Percentiles rank a stretch among this genome's conserved stretches.
These are phyloP conservation scores for Ustilago shanxiensis DNA, from an alignment of 1,284 basidiomycete genomes.

Conservation along the genomic window DNA sequence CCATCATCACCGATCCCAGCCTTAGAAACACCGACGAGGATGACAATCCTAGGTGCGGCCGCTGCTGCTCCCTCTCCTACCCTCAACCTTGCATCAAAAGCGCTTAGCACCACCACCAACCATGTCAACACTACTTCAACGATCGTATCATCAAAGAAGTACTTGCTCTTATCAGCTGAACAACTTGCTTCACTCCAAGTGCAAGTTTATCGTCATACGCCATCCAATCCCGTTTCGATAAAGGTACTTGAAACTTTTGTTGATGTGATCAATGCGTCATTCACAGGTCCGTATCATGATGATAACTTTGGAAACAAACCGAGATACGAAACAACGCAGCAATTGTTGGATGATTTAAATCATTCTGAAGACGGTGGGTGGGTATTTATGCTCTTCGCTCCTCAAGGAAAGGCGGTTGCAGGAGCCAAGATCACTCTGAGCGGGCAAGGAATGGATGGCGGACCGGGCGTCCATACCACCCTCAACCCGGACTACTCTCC, in stretches of 20 bases:
- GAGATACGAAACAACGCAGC: neutral
- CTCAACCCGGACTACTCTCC: constrained; percentile 7
- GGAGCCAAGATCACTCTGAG: constrained; percentile 31
- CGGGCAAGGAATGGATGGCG: constrained; percentile 34
- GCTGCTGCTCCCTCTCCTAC: constrained; percentile 1
- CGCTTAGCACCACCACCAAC: neutral
- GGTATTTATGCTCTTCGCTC: constrained; percentile 17
- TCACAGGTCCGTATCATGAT: constrained; percentile 14
- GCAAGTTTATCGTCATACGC: constrained; percentile 9
- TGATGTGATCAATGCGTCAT: constrained; percentile 17
- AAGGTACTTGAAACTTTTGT: neutral
- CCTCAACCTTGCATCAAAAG: neutral
- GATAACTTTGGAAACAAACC: constrained; percentile 23
- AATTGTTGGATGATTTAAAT: constrained; percentile 15
- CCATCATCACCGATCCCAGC: neutral
- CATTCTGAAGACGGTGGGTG: constrained; percentile 17
- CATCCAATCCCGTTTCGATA: neutral
- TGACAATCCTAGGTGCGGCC: constrained; percentile 7
- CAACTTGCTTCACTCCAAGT: neutral
- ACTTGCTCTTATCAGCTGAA: neutral
- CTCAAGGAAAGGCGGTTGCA: constrained; percentile 8
- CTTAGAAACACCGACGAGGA: neutral
- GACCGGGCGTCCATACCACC: neutral
- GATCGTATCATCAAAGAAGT: neutral
- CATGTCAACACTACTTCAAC: too few species aligned